Base-by-base conservation (phyloP, 768 basidiomycete genomes). In the Russula lepida region DNA sequence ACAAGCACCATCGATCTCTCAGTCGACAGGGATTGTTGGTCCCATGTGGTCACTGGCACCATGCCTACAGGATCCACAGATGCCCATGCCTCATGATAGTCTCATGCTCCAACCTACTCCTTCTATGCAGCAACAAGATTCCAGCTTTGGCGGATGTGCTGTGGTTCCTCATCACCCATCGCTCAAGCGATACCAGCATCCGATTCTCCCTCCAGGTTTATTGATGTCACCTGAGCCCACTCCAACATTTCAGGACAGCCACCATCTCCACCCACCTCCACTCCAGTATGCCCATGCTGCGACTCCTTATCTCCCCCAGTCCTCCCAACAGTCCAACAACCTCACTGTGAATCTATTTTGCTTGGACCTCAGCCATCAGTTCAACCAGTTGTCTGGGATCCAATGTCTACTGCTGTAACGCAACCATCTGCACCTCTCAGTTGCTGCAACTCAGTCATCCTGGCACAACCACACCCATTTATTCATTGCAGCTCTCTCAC, bases 161-260 rank as follows among this genome's bases (percentile, higher is more conserved):
- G 32, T 54, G 12, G 23, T 56, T 6, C 49, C 63, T 46, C 64
- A 44, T 2, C 58, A 39, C 33, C 28, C 55, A 30, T 59, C 51
- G 23, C 63, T 51, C n/a, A 73, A 76, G n/a, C 71, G 74, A 46
- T 76, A 76, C 54, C 70, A 74, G 35, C 50, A 56, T 17, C 8
- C 32, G 17, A 58, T 35, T 21, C 51, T 63, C n/a, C 61, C 62
- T 32, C 62, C 62, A 2, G 62, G 62, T 9, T 47, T 63, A 13
- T 62, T 56, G n/a, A 53, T 56, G 21, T 62, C 60, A 15, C 60
- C 60, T 4, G 55, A 19, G 12, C 55, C n/a, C 49, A 44, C 49
- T 56, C 60, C 9, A 27, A 21, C n/a, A 28, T 28, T n/a, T 3
- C 41, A 4, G 55, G 55, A 21, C 60, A 62, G 35, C 60, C 60